Percentiles rank a stretch among this genome's conserved stretches.
Evolutionary conservation across 176 grass and related monocot species (phyloP).

Genomic region (Thalia dealbata): DNA sequence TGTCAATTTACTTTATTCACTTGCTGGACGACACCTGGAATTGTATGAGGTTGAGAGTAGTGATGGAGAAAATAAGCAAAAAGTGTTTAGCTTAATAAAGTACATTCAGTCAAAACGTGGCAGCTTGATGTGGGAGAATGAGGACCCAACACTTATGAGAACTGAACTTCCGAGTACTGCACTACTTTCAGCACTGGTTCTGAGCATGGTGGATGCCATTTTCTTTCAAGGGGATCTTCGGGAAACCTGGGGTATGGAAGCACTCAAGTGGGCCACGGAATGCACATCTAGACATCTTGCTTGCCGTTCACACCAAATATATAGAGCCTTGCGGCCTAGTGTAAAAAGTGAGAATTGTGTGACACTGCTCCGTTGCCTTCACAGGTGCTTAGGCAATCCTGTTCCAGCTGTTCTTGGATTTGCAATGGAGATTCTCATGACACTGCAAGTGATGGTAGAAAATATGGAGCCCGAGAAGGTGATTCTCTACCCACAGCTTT

Average conservation of each 20-base stretch:
- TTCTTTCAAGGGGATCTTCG: slow-evolving; percentile 97
- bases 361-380: slow-evolving; percentile 79
- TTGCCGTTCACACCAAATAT: slow-evolving; percentile 93
- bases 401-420: slow-evolving; percentile 76
- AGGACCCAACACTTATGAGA: slow-evolving; percentile 75
- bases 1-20: slow-evolving; percentile 91
- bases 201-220: slow-evolving; percentile 97
- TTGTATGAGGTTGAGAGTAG: slow-evolving; percentile 82
- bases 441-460: slow-evolving; percentile 94
- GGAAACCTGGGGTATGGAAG: slow-evolving; percentile 92
- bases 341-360: slow-evolving; percentile 93
- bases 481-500: slow-evolving; percentile 97
- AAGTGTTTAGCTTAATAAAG: slow-evolving; percentile 90
- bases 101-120: slow-evolving; percentile 97
- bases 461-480: slow-evolving; percentile 95
- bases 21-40: slow-evolving; percentile 89
- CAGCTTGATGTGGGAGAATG: slow-evolving; percentile 98
- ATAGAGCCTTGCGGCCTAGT: slow-evolving; percentile 73
- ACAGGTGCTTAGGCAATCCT: slow-evolving; percentile 90
- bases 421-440: slow-evolving; percentile 88
- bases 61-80: slow-evolving; percentile 90
- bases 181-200: slow-evolving; percentile 80
- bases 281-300: slow-evolving; percentile 85
- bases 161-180: slow-evolving; percentile 69
- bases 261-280: slow-evolving; percentile 98